Conservation (phyloP, 441 rosid species). For the Pelargonium fulgidum region DNA sequence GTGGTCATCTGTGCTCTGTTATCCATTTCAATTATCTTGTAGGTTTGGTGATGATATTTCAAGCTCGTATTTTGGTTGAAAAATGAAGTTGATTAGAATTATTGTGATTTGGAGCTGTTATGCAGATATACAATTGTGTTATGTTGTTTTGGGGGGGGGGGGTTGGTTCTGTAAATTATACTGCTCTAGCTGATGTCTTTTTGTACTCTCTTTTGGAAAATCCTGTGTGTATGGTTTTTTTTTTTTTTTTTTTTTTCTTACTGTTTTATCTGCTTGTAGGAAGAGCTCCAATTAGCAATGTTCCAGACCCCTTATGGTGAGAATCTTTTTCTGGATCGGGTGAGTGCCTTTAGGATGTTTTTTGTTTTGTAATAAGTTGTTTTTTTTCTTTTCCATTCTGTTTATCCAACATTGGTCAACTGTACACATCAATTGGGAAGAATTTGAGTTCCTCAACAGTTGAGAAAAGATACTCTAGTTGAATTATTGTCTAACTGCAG, state of each 20-base stretch:
- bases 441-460: background rate
- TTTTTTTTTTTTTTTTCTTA: background rate
- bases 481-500: no score
- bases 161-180: no score
- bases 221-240: background rate
- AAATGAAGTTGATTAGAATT: background rate
- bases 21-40: background rate
- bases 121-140: no score
- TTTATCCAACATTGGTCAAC: background rate
- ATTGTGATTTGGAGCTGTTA: background rate
- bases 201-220: background rate
- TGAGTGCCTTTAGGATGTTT: constrained; percentile 21
- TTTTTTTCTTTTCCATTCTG: background rate
- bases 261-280: constrained; percentile 35
- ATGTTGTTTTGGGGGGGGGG: no score
- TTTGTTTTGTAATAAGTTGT: background rate
- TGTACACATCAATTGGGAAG: background rate
- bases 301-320: constrained; percentile 4
- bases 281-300: constrained; percentile 27
- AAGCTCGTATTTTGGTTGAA: background rate
- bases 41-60: background rate
- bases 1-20: background rate
- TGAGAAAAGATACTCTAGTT: background rate
- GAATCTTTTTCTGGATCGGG: constrained; percentile 31
- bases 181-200: no score